phyloP scores from a whole-genome alignment of 179 eudicot genomes.

The Silene vulgaris region DNA sequence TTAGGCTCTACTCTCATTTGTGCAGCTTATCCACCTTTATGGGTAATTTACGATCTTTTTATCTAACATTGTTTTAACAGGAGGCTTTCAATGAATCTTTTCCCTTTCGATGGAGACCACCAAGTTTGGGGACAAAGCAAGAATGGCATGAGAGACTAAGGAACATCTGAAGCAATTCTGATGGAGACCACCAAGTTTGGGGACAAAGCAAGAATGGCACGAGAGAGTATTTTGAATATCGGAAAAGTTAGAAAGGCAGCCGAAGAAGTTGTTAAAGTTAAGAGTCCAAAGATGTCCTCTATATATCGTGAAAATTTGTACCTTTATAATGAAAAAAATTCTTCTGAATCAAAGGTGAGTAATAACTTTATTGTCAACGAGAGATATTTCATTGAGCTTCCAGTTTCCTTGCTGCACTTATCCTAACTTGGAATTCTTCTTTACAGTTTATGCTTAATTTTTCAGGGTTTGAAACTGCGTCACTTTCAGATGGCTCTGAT shows the following conservation, averaged over 20 bases:
- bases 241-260: constrained; percentile 54
- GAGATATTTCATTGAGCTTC: not conserved
- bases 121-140: constrained; percentile 62
- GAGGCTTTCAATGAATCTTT: constrained; percentile 47
- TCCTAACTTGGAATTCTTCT: not conserved
- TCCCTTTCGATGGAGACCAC: constrained; percentile 45
- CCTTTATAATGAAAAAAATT: constrained; percentile 37
- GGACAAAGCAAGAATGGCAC: too few relatives aligned
- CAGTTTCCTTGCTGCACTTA: constrained; percentile 9
- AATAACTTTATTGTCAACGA: not conserved
- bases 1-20: not conserved
- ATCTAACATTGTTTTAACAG: constrained; percentile 15
- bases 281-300: constrained; percentile 57
- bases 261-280: constrained; percentile 56
- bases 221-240: constrained; percentile 17
- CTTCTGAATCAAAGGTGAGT: constrained; percentile 49
- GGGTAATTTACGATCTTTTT: not conserved
- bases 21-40: not conserved
- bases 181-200: too few relatives aligned
- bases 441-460: constrained; percentile 8
- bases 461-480: constrained; percentile 53
- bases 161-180: constrained; percentile 17
- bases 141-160: constrained; percentile 83
- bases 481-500: constrained; percentile 34
- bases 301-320: constrained; percentile 57